phyloP scores from a whole-genome alignment of 2,329 filamentous ascomycete species.

The Aspergillus costaricaensis region DNA sequence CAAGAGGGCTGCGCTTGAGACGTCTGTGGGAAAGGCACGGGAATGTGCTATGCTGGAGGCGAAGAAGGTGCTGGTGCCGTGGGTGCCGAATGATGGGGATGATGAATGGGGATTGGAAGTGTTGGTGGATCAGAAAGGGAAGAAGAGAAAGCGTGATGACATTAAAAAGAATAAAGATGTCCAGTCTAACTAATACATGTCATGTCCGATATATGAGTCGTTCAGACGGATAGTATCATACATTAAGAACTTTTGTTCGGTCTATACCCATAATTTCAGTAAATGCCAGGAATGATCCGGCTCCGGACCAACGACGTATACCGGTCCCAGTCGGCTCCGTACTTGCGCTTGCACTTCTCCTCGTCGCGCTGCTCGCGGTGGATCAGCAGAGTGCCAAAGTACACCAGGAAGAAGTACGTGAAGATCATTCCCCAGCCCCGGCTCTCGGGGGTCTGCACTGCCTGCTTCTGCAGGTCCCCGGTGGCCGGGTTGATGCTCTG shows the following conservation, averaged over 20 bases:
- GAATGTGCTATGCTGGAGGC: slow-evolving; percentile 34
- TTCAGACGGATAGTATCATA: not conserved
- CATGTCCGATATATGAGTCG: not conserved
- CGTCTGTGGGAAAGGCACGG: slow-evolving; percentile 21
- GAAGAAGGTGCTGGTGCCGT: slow-evolving; percentile 36
- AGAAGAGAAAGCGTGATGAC: slow-evolving; percentile 30
- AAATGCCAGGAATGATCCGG: slow-evolving; percentile 81
- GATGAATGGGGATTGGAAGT: slow-evolving; percentile 41
- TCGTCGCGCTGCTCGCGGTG: slow-evolving; percentile 87
- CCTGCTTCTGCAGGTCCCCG: slow-evolving; percentile 67
- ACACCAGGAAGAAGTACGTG: slow-evolving; percentile 92
- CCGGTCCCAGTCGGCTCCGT: slow-evolving; percentile 86
- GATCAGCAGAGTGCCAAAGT: slow-evolving; percentile 83
- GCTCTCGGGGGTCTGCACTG: slow-evolving; percentile 71
- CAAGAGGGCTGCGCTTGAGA: slow-evolving; percentile 24
- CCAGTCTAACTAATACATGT: not conserved
- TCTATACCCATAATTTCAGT: slow-evolving; percentile 50
- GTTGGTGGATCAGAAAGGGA: slow-evolving; percentile 30
- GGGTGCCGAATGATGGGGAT: slow-evolving; percentile 42
- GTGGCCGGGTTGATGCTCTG: slow-evolving; percentile 52
- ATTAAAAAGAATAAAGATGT: not conserved
- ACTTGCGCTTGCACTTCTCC: slow-evolving; percentile 87
- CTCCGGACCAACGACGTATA: slow-evolving; percentile 82
- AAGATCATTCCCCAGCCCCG: slow-evolving; percentile 82
- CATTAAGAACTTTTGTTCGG: slow-evolving; percentile 5